Conservation (phyloP, 2,329 filamentous ascomycete species). For the Trichophyton simii region DNA sequence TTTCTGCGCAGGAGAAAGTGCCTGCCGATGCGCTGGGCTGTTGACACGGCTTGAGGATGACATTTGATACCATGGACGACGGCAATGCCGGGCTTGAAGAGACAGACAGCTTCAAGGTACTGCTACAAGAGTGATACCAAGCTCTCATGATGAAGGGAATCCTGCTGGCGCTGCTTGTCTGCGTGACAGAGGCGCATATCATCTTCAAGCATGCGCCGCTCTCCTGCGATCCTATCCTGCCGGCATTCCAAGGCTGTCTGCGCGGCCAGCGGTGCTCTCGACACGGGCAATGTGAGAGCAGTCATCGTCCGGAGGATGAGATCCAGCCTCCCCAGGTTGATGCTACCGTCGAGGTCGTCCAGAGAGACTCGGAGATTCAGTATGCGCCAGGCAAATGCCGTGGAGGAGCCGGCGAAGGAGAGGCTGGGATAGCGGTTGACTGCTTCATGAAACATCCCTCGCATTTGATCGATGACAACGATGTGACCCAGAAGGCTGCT, state of each 20-base stretch:
- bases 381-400: neutral
- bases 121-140: neutral
- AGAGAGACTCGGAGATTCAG: neutral
- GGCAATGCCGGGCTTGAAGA: neutral
- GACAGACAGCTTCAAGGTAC: neutral
- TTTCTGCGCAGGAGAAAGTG: neutral
- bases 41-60: neutral
- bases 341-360: neutral
- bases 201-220: conserved; percentile 9
- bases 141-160: neutral
- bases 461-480: neutral
- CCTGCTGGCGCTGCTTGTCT: conserved; percentile 1
- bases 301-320: neutral
- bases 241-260: conserved; percentile 4
- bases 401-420: neutral
- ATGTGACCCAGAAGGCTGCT: neutral
- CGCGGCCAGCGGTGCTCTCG: conserved; percentile 9
- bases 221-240: conserved; percentile 6
- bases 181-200: conserved; percentile 6
- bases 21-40: neutral
- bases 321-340: neutral
- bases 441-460: conserved; percentile 1
- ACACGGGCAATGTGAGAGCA: conserved; percentile 4
- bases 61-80: neutral
- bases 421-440: neutral